Evolutionary conservation across 768 basidiomycete species (phyloP).

Genomic region (Mycena capillaripes): DNA sequence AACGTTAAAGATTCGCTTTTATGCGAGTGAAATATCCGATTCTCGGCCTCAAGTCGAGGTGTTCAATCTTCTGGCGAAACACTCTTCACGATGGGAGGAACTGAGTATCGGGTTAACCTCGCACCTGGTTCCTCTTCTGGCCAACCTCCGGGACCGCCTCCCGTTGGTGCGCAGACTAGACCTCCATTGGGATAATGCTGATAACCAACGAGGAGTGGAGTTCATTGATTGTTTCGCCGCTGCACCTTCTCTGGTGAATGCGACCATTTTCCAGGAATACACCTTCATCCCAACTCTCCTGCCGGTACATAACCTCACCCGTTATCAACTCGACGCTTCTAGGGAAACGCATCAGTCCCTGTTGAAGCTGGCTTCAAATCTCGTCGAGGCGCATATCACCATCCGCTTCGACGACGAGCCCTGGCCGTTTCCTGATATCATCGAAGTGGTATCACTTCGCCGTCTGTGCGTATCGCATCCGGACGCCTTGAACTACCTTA

Average conservation of each 20-base stretch:
- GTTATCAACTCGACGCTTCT: neutral
- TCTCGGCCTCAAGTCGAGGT: neutral
- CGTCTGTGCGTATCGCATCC: neutral
- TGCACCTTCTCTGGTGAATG: neutral
- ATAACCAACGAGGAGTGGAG: neutral
- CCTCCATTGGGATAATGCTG: neutral
- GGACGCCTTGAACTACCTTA: neutral
- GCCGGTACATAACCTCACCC: neutral
- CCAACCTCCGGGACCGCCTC: neutral
- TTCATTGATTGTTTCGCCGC: neutral
- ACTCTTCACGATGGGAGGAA: slow-evolving; percentile 10
- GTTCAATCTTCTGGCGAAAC: neutral
- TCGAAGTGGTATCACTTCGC: neutral
- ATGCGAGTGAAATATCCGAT: neutral
- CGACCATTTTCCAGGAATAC: neutral
- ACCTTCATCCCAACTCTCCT: neutral
- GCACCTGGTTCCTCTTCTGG: neutral
- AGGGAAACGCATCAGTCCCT: neutral
- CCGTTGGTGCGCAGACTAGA: neutral
- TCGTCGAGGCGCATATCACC: neutral
- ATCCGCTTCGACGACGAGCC: neutral
- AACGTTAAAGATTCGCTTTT: slow-evolving; percentile 13
- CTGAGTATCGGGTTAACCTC: neutral
- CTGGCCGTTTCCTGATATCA: neutral
- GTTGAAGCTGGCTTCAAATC: neutral